Percentiles rank a stretch among this genome's conserved stretches.
phyloP scores from a whole-genome alignment of 352 stramenopile genomes.

The Phytophthora cajani region DNA sequence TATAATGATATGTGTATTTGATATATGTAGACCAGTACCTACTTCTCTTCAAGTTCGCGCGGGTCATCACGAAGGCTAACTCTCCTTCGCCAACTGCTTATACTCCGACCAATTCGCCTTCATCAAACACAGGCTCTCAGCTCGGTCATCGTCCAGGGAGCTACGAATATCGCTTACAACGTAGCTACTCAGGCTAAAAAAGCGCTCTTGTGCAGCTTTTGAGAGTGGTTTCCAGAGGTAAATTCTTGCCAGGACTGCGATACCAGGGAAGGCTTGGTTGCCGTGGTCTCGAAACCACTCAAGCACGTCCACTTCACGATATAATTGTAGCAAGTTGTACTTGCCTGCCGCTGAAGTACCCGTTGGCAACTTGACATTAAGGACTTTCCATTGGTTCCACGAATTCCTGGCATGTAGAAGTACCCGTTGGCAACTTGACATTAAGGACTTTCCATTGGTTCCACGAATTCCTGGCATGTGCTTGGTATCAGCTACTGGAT shows the following conservation, averaged over 20 bases:
- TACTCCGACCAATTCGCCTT: conserved; percentile 12
- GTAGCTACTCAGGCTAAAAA: conserved; percentile 14
- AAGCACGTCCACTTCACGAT: conserved; percentile 8
- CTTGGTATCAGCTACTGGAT: no score
- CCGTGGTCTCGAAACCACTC: conserved; percentile 1
- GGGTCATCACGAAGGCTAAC: not conserved
- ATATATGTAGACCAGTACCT: not conserved
- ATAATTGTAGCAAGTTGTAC: conserved; percentile 12
- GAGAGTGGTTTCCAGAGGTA: conserved; percentile 6
- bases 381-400: conserved; percentile 11
- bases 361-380: conserved; percentile 1
- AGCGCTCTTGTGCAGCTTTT: conserved; percentile 4
- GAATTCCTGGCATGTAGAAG: not conserved
- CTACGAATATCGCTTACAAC: conserved; percentile 8
- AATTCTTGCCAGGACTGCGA: conserved; percentile 3
- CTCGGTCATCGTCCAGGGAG: conserved; percentile 8
- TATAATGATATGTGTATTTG: not conserved
- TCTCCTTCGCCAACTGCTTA: not conserved
- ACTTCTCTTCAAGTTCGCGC: not conserved
- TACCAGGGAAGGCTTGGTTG: not conserved
- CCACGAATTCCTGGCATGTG: no score
- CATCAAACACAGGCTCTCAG: conserved; percentile 18
- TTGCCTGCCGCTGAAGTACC: not conserved
- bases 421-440: not conserved
- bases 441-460: conserved; percentile 6